Conservation (phyloP, 441 rosid species). For the Pelargonium cotyledonis region DNA sequence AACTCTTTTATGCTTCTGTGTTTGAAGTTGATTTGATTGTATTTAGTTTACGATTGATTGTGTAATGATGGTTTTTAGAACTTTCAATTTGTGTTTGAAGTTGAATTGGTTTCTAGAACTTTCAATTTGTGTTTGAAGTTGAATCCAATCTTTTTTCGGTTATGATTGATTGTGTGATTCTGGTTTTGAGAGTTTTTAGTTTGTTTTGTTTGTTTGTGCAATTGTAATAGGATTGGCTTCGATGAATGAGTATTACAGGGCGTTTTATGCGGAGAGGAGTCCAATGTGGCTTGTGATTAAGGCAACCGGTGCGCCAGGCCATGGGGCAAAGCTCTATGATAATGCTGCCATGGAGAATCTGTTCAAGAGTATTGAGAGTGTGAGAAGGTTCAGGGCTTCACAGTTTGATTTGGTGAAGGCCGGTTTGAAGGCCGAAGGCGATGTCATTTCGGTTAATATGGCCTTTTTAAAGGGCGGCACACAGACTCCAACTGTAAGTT, state of each 20-base stretch:
- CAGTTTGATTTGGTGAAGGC: slow-evolving; percentile 86
- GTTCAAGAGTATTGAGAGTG: slow-evolving; percentile 66
- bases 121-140: neutral
- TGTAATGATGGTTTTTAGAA: neutral
- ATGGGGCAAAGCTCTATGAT: slow-evolving; percentile 89
- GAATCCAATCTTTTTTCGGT: neutral
- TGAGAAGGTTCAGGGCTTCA: slow-evolving; percentile 82
- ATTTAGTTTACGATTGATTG: neutral
- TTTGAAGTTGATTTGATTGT: neutral
- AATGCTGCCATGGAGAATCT: slow-evolving; percentile 91
- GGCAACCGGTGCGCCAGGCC: slow-evolving; percentile 89
- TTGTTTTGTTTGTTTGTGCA: neutral
- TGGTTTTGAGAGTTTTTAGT: neutral
- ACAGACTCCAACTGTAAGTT: slow-evolving; percentile 81
- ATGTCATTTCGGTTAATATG: slow-evolving; percentile 80
- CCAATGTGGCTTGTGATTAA: slow-evolving; percentile 85
- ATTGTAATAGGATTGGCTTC: slow-evolving; percentile 62
- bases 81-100: neutral
- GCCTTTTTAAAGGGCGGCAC: slow-evolving; percentile 83
- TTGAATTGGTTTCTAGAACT: neutral
- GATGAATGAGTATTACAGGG: slow-evolving; percentile 51
- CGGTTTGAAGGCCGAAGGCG: slow-evolving; percentile 74
- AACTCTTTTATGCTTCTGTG: neutral
- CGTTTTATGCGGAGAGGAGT: slow-evolving; percentile 72
- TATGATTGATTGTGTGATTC: neutral